Evolutionary conservation across 1,284 basidiomycete genomes (phyloP).

Genomic region (Cryptococcus amylolentus): DNA sequence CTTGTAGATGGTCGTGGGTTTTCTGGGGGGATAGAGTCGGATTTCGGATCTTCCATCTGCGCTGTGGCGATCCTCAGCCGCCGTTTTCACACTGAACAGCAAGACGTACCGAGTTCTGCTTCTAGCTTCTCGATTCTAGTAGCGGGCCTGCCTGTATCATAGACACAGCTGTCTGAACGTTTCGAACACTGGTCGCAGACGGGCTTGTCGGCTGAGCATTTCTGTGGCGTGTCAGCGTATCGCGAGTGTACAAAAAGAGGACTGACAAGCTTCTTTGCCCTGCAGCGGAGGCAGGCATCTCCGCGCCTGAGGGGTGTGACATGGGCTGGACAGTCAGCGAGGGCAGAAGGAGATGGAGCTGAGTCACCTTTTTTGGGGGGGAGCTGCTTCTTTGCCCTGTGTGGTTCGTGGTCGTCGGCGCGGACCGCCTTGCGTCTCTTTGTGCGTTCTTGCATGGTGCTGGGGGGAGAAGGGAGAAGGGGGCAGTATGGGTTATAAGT

Average conservation of each 20-base stretch:
- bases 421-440: no score
- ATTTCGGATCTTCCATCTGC: constrained; percentile 25
- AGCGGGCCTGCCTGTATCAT: constrained; percentile 3
- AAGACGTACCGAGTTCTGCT: constrained; percentile 9
- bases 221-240: constrained; percentile 13
- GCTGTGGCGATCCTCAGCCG: constrained; percentile 10
- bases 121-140: constrained; percentile 2
- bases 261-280: constrained; percentile 38
- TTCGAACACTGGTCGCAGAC: constrained; percentile 23
- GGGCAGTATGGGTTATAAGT: no score
- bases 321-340: background rate
- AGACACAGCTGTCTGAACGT: background rate
- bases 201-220: constrained; percentile 34
- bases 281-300: constrained; percentile 37
- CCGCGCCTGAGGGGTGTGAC: constrained; percentile 27
- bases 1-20: background rate
- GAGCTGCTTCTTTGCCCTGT: no score
- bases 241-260: background rate
- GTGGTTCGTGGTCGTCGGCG: no score
- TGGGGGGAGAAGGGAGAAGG: no score
- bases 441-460: no score
- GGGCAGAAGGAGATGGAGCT: no score
- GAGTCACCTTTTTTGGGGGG: no score
- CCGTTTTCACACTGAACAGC: no score
- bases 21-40: constrained; percentile 2